Evolutionary conservation across 2,329 filamentous ascomycete genomes (phyloP).

Genomic region (Fusarium robinianum): DNA sequence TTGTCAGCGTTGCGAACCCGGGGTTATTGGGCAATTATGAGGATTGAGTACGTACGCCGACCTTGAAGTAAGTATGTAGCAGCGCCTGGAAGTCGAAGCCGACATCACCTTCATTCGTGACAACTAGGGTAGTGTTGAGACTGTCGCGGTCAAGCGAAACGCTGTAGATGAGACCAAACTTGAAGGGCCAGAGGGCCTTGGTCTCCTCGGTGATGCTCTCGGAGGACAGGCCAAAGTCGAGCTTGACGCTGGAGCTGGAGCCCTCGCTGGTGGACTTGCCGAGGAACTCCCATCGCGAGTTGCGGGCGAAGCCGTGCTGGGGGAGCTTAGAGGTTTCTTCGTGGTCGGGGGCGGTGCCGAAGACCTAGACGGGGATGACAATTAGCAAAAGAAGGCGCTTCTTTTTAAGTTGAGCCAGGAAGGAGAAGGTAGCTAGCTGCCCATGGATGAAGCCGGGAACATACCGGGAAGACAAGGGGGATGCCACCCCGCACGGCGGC

Average conservation of each 20-base stretch:
- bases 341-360: slow-evolving; percentile 79
- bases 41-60: slow-evolving; percentile 65
- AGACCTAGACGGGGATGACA: slow-evolving; percentile 61
- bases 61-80: slow-evolving; percentile 85
- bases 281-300: slow-evolving; percentile 88
- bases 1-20: not conserved
- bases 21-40: not conserved
- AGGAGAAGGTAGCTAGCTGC: not conserved
- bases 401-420: not conserved
- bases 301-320: slow-evolving; percentile 94
- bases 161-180: slow-evolving; percentile 91
- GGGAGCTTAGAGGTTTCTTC: slow-evolving; percentile 78
- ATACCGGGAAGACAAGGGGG: slow-evolving; percentile 88
- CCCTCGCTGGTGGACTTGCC: slow-evolving; percentile 70
- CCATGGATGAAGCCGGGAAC: slow-evolving; percentile 39
- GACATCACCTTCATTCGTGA: slow-evolving; percentile 83
- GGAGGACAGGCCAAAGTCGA: slow-evolving; percentile 90
- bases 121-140: slow-evolving; percentile 79
- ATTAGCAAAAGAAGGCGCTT: slow-evolving; percentile 7
- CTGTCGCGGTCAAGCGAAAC: slow-evolving; percentile 78
- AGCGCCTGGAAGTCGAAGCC: slow-evolving; percentile 91
- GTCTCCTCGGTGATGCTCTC: slow-evolving; percentile 70
- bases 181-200: slow-evolving; percentile 77
- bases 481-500: slow-evolving; percentile 92
- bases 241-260: slow-evolving; percentile 74